Percentiles rank a stretch among this genome's conserved stretches.
Conservation (phyloP, 148 eudicot genomes). For the Heliosperma pusillum region DNA sequence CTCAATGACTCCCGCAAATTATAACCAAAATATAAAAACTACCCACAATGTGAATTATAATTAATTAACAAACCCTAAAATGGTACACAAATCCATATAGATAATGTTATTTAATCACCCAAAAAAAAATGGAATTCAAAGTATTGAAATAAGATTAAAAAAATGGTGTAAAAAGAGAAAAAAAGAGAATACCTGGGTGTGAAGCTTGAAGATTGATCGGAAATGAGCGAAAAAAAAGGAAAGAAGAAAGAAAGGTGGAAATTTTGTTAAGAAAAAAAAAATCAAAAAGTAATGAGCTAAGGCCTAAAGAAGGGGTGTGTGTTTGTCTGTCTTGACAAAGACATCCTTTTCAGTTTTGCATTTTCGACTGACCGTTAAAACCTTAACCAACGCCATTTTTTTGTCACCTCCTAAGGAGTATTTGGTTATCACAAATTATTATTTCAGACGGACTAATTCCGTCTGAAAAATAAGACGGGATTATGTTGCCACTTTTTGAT, state of each 20-base stretch:
- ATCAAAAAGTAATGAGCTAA: neutral
- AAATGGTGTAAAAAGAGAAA: neutral
- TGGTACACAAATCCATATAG: neutral
- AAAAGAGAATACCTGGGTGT: constrained; percentile 28
- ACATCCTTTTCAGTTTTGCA: constrained; percentile 17
- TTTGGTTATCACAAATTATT: too few species aligned
- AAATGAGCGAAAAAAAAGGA: constrained; percentile 21
- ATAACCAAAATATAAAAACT: neutral
- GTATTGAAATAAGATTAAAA: neutral
- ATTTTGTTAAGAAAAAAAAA: constrained; percentile 7
- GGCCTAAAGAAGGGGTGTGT: neutral
- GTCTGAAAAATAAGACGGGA: too few species aligned
- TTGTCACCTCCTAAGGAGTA: neutral
- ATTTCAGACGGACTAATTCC: too few species aligned
- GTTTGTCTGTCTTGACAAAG: constrained; percentile 19
- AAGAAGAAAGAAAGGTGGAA: neutral
- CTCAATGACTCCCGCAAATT: neutral
- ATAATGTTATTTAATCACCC: neutral
- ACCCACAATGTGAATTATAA: neutral
- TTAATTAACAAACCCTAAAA: constrained; percentile 6
- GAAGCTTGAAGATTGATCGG: constrained; percentile 27
- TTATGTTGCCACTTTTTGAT: too few species aligned
- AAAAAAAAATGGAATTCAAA: neutral
- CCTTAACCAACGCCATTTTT: constrained; percentile 26
- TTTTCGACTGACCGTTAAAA: constrained; percentile 36